Evolutionary conservation across 1,284 basidiomycete species (phyloP).

Genomic region (Pseudozyma pruni): DNA sequence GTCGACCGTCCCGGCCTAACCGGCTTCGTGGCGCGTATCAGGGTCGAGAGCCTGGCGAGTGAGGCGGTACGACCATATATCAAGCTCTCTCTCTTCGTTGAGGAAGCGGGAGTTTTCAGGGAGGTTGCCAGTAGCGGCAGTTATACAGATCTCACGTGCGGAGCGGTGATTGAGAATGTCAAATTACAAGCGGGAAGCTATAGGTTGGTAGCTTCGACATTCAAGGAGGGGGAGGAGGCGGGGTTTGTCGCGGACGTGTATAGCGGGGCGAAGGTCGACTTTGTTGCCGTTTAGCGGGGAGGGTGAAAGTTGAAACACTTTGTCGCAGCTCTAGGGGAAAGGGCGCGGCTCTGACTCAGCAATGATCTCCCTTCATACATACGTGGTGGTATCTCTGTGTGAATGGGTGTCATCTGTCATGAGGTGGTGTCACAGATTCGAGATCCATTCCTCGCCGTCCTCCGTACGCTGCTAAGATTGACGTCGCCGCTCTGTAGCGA

Average conservation of each 20-base stretch:
- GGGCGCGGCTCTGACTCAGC: too few species aligned
- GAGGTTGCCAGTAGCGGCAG: slow-evolving; percentile 35
- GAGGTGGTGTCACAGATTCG: too few species aligned
- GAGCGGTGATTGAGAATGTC: slow-evolving; percentile 21
- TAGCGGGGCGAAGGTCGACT: slow-evolving; percentile 22
- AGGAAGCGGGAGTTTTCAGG: neutral
- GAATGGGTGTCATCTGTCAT: too few species aligned
- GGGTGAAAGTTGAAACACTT: too few species aligned
- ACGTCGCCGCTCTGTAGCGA: too few species aligned
- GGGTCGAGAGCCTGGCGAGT: neutral
- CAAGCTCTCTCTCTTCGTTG: slow-evolving; percentile 25
- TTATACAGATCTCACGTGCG: slow-evolving; percentile 42
- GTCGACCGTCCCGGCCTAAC: slow-evolving; percentile 5
- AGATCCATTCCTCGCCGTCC: too few species aligned
- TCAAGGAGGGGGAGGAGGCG: slow-evolving; percentile 12
- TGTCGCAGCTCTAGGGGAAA: too few species aligned
- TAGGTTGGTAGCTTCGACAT: slow-evolving; percentile 39
- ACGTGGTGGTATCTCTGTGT: too few species aligned
- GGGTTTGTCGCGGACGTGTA: slow-evolving; percentile 45
- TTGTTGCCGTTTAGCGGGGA: neutral
- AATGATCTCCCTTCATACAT: too few species aligned
- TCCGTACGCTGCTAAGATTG: too few species aligned
- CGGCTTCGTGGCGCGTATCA: slow-evolving; percentile 9
- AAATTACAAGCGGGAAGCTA: slow-evolving; percentile 27
- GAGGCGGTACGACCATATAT: slow-evolving; percentile 19